Percentiles rank a stretch among this genome's conserved stretches.
phyloP scores from a whole-genome alignment of 2,329 filamentous ascomycete species.

The Phialophora tarda region DNA sequence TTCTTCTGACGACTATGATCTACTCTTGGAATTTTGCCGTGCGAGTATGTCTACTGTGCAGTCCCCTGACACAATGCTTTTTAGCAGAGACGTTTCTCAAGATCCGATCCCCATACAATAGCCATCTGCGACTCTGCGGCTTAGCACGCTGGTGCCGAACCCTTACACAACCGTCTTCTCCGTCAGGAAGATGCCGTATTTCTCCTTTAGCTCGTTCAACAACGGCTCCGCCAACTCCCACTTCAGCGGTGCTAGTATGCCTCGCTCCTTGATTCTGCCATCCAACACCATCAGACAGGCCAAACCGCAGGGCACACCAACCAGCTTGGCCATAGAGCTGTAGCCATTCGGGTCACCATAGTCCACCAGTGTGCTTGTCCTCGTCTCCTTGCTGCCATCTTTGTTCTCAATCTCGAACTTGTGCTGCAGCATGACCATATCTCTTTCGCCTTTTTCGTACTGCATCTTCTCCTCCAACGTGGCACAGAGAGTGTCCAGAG shows the following conservation, averaged over 20 bases:
- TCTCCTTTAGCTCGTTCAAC: constrained; percentile 77
- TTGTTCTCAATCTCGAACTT: constrained; percentile 80
- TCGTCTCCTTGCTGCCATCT: constrained; percentile 76
- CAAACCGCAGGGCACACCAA: constrained; percentile 75
- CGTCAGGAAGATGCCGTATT: constrained; percentile 74
- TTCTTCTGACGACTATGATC: not conserved
- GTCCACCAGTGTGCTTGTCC: constrained; percentile 80
- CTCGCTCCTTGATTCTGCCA: constrained; percentile 73
- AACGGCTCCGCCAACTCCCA: constrained; percentile 73
- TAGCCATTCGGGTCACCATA: constrained; percentile 77
- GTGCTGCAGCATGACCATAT: constrained; percentile 71
- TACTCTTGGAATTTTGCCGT: not conserved
- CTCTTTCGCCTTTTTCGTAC: constrained; percentile 80
- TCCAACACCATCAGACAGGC: constrained; percentile 79
- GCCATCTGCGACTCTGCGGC: not conserved
- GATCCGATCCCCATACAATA: not conserved
- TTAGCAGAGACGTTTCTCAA: not conserved
- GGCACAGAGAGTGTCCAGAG: constrained; percentile 88
- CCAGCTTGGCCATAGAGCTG: constrained; percentile 81
- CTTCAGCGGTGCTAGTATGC: constrained; percentile 77
- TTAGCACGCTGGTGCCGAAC: not conserved
- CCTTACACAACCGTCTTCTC: constrained; percentile 62
- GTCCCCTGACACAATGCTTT: not conserved
- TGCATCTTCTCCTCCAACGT: constrained; percentile 91
- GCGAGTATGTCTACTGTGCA: not conserved